Percentiles rank a stretch among this genome's conserved stretches.
phyloP scores from a whole-genome alignment of 2,329 filamentous ascomycete species.

The Xylariaceae sp. region DNA sequence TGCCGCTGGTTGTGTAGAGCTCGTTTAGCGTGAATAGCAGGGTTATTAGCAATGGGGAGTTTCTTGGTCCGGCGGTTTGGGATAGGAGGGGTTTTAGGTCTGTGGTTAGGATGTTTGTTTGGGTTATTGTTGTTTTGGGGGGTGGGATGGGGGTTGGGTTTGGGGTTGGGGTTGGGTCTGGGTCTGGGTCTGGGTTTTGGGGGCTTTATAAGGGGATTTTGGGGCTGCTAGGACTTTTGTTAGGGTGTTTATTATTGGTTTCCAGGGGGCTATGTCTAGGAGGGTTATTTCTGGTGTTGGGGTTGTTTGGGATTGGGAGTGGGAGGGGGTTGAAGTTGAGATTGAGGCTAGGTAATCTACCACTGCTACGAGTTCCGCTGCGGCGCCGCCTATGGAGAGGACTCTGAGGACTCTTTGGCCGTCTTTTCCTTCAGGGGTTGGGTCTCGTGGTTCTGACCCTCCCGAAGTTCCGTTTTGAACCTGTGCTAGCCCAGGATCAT shows the following conservation, averaged over 20 bases:
- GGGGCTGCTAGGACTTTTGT: constrained; percentile 50
- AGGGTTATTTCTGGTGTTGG: constrained; percentile 48
- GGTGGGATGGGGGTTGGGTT: constrained; percentile 38
- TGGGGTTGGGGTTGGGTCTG: constrained; percentile 28
- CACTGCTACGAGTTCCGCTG: constrained; percentile 58
- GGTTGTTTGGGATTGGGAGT: constrained; percentile 8
- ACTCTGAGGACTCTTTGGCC: constrained; percentile 34
- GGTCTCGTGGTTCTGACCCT: neutral
- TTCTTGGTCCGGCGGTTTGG: neutral
- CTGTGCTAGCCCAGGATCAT: neutral
- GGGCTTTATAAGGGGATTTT: constrained; percentile 42
- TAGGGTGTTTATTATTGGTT: constrained; percentile 55
- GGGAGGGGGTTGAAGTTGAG: too few species aligned
- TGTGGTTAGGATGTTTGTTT: constrained; percentile 45
- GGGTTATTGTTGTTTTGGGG: constrained; percentile 37
- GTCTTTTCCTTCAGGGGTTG: neutral
- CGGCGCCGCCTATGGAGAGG: constrained; percentile 53
- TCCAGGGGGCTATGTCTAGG: constrained; percentile 83
- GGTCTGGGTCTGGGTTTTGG: constrained; percentile 37
- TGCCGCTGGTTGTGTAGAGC: constrained; percentile 74
- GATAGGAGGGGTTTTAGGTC: neutral
- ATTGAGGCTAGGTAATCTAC: constrained; percentile 39
- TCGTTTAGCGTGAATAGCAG: constrained; percentile 95
- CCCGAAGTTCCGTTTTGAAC: too few species aligned
- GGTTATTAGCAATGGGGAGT: constrained; percentile 59